These are phyloP conservation scores for Striga hermonthica DNA, from an alignment of 305 asterid genomes.

Conservation along the genomic window DNA sequence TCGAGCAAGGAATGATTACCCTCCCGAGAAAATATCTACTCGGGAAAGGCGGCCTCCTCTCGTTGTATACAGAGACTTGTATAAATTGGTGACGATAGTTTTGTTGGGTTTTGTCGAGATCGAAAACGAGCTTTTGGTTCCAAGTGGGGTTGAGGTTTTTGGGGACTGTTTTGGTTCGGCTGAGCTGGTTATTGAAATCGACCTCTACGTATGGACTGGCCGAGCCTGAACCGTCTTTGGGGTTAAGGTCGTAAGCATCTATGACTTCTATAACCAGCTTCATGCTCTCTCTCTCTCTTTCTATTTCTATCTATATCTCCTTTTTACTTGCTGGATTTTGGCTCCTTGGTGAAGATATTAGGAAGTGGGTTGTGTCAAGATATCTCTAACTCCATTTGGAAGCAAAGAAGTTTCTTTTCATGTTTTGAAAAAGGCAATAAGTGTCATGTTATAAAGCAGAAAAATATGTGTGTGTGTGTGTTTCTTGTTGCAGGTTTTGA, in stretches of 20 bases:
- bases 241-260: constrained; percentile 48
- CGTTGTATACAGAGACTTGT: constrained; percentile 58
- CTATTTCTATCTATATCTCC: too few species aligned
- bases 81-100: constrained; percentile 38
- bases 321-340: constrained; percentile 28
- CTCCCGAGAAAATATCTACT: constrained; percentile 64
- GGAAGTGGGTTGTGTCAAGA: constrained; percentile 40
- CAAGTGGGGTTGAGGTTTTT: constrained; percentile 48
- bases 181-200: constrained; percentile 45
- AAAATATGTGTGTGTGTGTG: constrained; percentile 24
- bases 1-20: constrained; percentile 60
- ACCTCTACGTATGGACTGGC: constrained; percentile 46
- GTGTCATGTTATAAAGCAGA: constrained; percentile 12
- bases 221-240: constrained; percentile 51
- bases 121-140: constrained; percentile 54
- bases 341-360: constrained; percentile 35
- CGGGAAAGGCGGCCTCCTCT: constrained; percentile 46
- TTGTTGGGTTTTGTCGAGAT: constrained; percentile 36
- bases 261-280: constrained; percentile 46
- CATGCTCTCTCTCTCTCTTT: constrained; percentile 43
- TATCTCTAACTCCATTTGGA: constrained; percentile 43
- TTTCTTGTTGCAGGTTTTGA: not conserved
- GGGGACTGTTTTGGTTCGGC: constrained; percentile 41
- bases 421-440: constrained; percentile 6
- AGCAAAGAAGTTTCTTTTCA: constrained; percentile 37